These are phyloP conservation scores for Geranomyces michiganensis DNA, from an alignment of 192 early-diverging fungal genomes.

Conservation along the genomic window DNA sequence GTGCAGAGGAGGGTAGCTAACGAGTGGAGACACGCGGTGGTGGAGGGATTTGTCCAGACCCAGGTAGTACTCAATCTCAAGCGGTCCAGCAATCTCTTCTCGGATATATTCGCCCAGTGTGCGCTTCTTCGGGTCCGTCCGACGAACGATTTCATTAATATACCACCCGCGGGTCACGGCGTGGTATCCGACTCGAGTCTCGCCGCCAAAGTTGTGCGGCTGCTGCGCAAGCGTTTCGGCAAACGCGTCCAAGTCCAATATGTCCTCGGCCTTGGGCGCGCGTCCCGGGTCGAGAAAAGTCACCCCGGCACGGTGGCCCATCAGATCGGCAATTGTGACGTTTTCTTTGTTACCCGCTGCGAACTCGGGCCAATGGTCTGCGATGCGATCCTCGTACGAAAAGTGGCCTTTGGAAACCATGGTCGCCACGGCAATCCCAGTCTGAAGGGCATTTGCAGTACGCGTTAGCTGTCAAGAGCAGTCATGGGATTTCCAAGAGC, in stretches of 20 bases:
- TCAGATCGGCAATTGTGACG: conserved; percentile 64
- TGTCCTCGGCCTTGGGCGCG: conserved; percentile 45
- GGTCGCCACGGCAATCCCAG: conserved; percentile 57
- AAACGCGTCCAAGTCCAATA: conserved; percentile 56
- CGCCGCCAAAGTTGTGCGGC: conserved; percentile 67
- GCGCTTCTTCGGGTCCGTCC: conserved; percentile 60
- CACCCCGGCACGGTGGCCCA: conserved; percentile 69
- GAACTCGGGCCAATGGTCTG: conserved; percentile 76
- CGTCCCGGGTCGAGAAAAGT: conserved; percentile 54
- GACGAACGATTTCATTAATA: conserved; percentile 71
- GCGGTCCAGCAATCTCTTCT: conserved; percentile 58
- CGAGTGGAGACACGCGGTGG: conserved; percentile 48
- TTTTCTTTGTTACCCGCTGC: conserved; percentile 68
- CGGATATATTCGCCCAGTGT: conserved; percentile 62
- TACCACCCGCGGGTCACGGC: conserved; percentile 72
- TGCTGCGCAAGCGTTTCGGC: conserved; percentile 56
- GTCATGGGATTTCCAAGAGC: neutral
- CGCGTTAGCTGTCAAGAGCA: no score
- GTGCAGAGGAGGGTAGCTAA: conserved; percentile 48
- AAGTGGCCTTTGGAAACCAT: conserved; percentile 61
- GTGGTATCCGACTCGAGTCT: conserved; percentile 57
- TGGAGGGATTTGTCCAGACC: conserved; percentile 40
- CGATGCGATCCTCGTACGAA: conserved; percentile 53
- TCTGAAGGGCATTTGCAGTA: no score
- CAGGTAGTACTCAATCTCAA: conserved; percentile 62